Evolutionary conservation across 306 rosid species (phyloP), one percentile per base, ranked within the genome.

Genomic region (Sesbania bispinosa): DNA sequence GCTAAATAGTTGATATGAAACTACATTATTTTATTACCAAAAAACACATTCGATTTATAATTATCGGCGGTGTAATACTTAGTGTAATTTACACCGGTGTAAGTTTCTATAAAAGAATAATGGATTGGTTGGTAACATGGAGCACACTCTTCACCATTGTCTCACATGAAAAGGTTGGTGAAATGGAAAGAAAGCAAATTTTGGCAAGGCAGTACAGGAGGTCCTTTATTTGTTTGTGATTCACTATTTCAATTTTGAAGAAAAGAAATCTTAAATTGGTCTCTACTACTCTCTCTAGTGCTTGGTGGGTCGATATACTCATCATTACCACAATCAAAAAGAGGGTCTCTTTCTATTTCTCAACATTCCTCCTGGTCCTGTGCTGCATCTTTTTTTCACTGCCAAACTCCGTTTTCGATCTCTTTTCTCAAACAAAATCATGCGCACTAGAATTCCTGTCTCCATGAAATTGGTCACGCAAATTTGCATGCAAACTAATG

Each of bases 301-400:
- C 57, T 21, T 53, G 84, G 70, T 83, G 86, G 85, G 84, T 89
- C 83, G 75, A 74, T 58, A 62, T 70, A 47, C 73, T 82, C 80
- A 88, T 90, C 71, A 90, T 90, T 86, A 78, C 84, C 46, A 71
- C 94, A 85, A 88, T 84, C 66, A 85, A 84, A 90, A 84, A 74
- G 88, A 67, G 67, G 69, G 73, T 74, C 63, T 55, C 73, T 71
- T 77, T 71, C 72, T 62, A 71, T 71, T 41, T 62, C 70, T 75
- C 81, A 53, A 68, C 77, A 72, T 76, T 82, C 80, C 27, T 35
- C 42, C 72, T 65, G 45, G 74, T 53, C 81, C 73, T 42, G 48
- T 30, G 47, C 30, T 69, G 10, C 68, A 45, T 67, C 73, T 75
- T 80, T 82, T 85, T 60, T 85, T 76, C 82, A 61, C 85, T 80